Evolutionary conservation across 2,329 filamentous ascomycete genomes (phyloP), one percentile per base, ranked within the genome.

Genomic region (Fusarium odoratissimum): DNA sequence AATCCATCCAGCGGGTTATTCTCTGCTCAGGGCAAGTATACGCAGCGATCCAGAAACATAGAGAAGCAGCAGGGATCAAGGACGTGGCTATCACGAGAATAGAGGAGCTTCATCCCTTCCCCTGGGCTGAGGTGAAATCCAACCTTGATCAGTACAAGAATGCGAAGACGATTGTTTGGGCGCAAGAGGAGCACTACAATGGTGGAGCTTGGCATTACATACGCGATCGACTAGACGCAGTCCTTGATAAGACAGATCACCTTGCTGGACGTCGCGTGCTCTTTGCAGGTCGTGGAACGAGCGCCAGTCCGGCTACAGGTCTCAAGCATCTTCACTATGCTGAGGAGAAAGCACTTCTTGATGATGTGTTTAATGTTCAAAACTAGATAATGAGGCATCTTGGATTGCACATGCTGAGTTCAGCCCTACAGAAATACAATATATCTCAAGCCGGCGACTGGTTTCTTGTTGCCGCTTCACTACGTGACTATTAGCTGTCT

Each of bases 21-120:
- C 86, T 98, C 77, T 98, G 96, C 88, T 91, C 93, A 56, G 96
- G 96, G 73, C 96, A 99, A 86, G 95, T 98, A 62, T 99, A 95
- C 83, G 91, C 93, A 5, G 28, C 52, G 7, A 49, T 56, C 30
- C 38, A 56, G 10, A 56, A 56, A 19, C 40, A 56, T 14, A 42
- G 40, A 35, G 52, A 44, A 31, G 13, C 28, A 5, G 19, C 16
- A 44, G 52, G 30, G 1, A 33, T 56, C 14, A 42, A 33, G 28
- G 28, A 56, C 38, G 38, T 33, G 21, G 52, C 52, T 9, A 56
- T 56, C 12, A 44, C 40, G 28, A 42, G 54, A 21, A 57, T 57
- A 45, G 54, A 78, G 25, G 72, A 78, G 38, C 58, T 78, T 1
- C 74, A 78, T 12, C 76, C 76, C 14, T 78, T 78, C 37, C 76